Conservation (phyloP, 768 basidiomycete species). For the Psilocybe tampanensis region DNA sequence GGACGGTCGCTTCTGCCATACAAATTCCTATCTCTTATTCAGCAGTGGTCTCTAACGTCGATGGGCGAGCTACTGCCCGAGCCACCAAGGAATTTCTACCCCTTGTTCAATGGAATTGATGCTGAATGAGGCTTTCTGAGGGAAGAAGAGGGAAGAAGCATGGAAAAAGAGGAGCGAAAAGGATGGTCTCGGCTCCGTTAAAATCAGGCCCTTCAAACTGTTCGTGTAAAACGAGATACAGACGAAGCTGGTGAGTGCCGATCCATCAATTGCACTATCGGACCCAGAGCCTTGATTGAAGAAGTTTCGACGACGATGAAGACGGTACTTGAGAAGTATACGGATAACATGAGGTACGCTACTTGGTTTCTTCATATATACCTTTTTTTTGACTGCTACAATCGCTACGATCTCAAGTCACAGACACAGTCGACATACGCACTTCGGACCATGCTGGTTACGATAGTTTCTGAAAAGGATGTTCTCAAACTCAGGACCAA, state of each 20-base stretch:
- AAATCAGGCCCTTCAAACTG: constrained; percentile 69
- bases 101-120: neutral
- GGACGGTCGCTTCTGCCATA: constrained; percentile 60
- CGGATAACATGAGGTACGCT: constrained; percentile 79
- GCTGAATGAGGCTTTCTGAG: constrained; percentile 10
- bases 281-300: constrained; percentile 71
- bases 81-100: constrained; percentile 60
- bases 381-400: neutral
- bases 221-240: constrained; percentile 84
- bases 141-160: constrained; percentile 92
- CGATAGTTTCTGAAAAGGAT: constrained; percentile 74
- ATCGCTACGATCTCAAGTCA: constrained; percentile 80
- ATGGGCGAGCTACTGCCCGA: constrained; percentile 23
- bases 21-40: constrained; percentile 17
- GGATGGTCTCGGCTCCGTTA: constrained; percentile 60
- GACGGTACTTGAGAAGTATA: constrained; percentile 67
- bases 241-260: constrained; percentile 78
- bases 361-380: neutral
- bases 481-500: constrained; percentile 53
- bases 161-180: constrained; percentile 76
- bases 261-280: neutral
- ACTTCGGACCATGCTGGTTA: constrained; percentile 61
- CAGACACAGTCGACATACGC: constrained; percentile 72
- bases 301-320: constrained; percentile 72
- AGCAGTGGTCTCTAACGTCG: constrained; percentile 46